Base-by-base conservation (phyloP, 1,139 yeast genomes). In the Kodamaea arcana region DNA sequence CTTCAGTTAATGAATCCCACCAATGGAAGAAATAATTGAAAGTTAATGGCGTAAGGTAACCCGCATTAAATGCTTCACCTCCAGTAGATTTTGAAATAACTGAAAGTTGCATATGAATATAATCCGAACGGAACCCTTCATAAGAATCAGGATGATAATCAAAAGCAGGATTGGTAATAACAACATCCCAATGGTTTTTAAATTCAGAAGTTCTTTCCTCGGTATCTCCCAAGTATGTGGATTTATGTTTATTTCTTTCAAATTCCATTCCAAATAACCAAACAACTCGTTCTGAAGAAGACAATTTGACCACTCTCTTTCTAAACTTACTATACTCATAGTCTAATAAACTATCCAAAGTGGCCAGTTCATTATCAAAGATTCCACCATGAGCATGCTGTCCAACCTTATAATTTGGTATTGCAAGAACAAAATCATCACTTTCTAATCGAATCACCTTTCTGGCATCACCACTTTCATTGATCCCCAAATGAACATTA, bases 1-100 rank as follows among this genome's bases (percentile, higher is more conserved):
- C 73, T 30, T 85, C 78, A 17, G 82, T 78, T 50, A 92, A 78
- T 35, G 82, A 70, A 32, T 69, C 61, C 95, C 96, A 88, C 97
- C 97, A 92, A 27, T 63, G 60, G 49, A 75, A 78, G 62, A 90
- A 90, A 47, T 83, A 83, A 10, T 62, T 59, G 43, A 87, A 65
- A 0, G 83, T 71, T 26, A 69, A 59, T 0, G 97, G 96, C 0
- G 95, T 72, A 28, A 90, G 60, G 54, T 88, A 94, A 12, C 82
- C 75, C 1, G 88, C 72, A 57, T 88, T 90, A 48, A 75, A 78
- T 2, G 83, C 54, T 34, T 58, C 56, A 0, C 65, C 69, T 3
- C 48, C 46, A 2, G 48, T 32, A 0, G 69, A 54, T 20, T 54
- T 58, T 2, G 73, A 67, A 10, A 56, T 56, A 6, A 70, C 75